Conservation (phyloP, 306 rosid genomes). For the Vicia sativa region DNA sequence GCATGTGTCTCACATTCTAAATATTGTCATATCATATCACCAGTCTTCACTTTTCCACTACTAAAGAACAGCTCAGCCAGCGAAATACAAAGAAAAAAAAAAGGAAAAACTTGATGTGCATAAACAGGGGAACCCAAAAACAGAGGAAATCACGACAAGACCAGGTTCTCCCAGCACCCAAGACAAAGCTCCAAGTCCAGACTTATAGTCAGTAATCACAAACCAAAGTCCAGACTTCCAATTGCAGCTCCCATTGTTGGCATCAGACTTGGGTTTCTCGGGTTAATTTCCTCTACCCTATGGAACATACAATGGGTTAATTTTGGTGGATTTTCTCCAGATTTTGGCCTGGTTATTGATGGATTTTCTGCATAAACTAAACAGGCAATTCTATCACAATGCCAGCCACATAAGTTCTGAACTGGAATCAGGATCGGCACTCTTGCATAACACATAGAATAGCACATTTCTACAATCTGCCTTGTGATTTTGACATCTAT, state of each 20-base stretch:
- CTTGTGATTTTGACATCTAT: neutral
- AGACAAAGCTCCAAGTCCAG: neutral
- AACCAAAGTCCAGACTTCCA: neutral
- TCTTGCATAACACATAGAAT: constrained; percentile 11
- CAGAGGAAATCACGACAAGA: neutral
- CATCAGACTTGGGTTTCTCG: neutral
- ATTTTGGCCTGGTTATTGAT: neutral
- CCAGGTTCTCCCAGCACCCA: constrained; percentile 1
- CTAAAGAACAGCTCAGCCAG: neutral
- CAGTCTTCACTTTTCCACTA: constrained; percentile 9
- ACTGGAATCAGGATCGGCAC: neutral
- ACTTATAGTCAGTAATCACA: neutral
- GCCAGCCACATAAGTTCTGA: neutral
- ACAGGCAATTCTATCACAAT: neutral
- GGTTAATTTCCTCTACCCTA: neutral
- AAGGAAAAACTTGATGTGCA: neutral
- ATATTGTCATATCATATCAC: neutral
- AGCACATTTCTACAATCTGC: neutral
- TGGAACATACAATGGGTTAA: neutral
- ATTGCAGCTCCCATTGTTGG: neutral
- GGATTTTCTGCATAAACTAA: neutral
- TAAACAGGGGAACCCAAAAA: constrained; percentile 17
- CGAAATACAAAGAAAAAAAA: neutral
- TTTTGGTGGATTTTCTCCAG: constrained; percentile 1
- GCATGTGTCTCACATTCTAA: neutral